Conservation (phyloP, 2,329 filamentous ascomycete species). For the Elsinoe ampelina region DNA sequence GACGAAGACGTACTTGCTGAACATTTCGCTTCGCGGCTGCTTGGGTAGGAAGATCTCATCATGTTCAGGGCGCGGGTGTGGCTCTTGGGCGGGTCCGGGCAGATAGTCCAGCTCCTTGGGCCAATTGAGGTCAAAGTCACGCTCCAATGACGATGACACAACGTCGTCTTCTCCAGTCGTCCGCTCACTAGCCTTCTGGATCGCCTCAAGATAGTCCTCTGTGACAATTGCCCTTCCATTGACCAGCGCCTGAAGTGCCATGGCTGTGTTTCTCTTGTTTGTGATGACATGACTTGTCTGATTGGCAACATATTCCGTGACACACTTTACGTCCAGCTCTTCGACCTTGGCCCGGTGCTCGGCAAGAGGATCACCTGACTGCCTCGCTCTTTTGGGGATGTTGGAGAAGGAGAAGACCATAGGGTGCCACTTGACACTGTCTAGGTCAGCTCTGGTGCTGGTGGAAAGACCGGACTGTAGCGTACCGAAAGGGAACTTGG, state of each 20-base stretch:
- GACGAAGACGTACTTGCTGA: conserved; percentile 80
- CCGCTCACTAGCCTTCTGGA: conserved; percentile 47
- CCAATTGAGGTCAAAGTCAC: conserved; percentile 71
- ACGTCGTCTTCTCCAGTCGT: conserved; percentile 15
- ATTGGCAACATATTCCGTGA: conserved; percentile 58
- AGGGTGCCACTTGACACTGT: conserved; percentile 67
- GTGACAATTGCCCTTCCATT: conserved; percentile 71
- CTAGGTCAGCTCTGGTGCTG: background rate
- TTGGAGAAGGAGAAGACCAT: conserved; percentile 75
- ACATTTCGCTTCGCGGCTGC: conserved; percentile 56
- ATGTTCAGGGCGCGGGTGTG: conserved; percentile 45
- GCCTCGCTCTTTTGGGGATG: conserved; percentile 48
- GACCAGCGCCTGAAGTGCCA: conserved; percentile 76
- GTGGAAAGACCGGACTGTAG: background rate
- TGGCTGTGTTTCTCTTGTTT: conserved; percentile 81
- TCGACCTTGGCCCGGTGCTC: conserved; percentile 60
- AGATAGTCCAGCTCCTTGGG: conserved; percentile 64
- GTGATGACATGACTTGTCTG: conserved; percentile 81
- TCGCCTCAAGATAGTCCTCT: conserved; percentile 60
- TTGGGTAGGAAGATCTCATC: conserved; percentile 67
- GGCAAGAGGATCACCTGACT: conserved; percentile 42
- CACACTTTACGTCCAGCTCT: conserved; percentile 78
- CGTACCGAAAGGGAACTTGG: conserved; percentile 51
- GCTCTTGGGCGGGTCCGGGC: conserved; percentile 67
- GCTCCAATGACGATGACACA: conserved; percentile 51